Base-by-base conservation (phyloP, 768 basidiomycete genomes). In the Auriscalpium vulgare region DNA sequence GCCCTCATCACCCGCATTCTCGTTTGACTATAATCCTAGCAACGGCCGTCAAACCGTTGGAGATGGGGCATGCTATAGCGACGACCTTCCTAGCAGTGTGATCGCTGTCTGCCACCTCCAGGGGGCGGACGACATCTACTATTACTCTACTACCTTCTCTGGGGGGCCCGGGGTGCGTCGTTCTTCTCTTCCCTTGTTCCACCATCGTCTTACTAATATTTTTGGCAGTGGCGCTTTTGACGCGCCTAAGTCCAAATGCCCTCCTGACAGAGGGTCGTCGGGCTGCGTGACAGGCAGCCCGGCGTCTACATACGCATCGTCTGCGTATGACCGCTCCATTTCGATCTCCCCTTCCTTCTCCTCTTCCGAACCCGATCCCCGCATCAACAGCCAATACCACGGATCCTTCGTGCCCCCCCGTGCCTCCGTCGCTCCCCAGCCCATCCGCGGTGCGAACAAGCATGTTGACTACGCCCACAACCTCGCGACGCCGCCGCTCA, bases 31-130 rank as follows among this genome's bases (percentile, higher is more conserved):
- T 37, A 21, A 51, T 74, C 63, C 40, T 69, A 93, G 91, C 91
- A 92, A 92, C 90, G 91, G 88, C 75, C 83, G 88, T 88, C 86
- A 84, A 76, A 80, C 86, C 90, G 91, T 92, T 93, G 91, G 90
- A 75, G 91, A 93, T 91, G 91, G 91, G 91, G 91, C 91, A 83
- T 78, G 77, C 72, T 75, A 77, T 75, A 78, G 79, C 75, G 80
- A 82, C 82, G 84, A 68, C 72, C 78, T 82, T 74, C 81, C 87
- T 63, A 88, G 56, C 54, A 88, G 56, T 53, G 86, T 91, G 68
- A 81, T 91, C 73, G 91, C 91, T 60, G 85, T 91, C 64, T 90
- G 87, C 81, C 87, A 87, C 59, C 75, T 89, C 63, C 82, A 91
- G 68, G 91, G 88, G 79, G 81, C 74, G 51, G 78, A 84, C 67